Evolutionary conservation across 2,329 filamentous ascomycete genomes (phyloP), one percentile per base, ranked within the genome.

Genomic region (Pseudogymnoascus sp.): DNA sequence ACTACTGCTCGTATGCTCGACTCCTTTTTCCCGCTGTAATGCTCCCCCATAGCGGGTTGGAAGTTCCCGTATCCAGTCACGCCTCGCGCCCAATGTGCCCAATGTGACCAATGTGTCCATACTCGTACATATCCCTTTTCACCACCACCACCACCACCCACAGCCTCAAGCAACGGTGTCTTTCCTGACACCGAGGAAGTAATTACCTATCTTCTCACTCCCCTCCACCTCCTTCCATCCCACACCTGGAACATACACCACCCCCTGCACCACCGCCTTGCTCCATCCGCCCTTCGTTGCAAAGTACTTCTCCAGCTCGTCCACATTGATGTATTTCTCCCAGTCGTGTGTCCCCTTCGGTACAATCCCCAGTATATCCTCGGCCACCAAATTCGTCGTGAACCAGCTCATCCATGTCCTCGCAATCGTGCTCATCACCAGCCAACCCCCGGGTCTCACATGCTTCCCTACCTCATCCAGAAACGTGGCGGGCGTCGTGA

Each of bases 281-380:
- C 79, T 81, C 88, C 88, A 93, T 1, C 77, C 80, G 64, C 77
- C 75, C 67, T 78, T 78, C 62, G 74, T 76, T 61, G 78, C 74
- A 67, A 88, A 83, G 73, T 83, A 80, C 1, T 74, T 76, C 68
- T 82, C 78, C 71, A 96, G 74, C 80, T 97, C 93, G 12, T 84
- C 80, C 66, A 90, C 89, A 72, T 97, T 95, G 68, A 99, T 88
- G 77, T 97, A 99, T 78, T 97, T 96, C 66, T 82, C 81, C 95
- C 95, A 99, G 74, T 97, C 92, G 77, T 99, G 95, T 55, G 95
- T 99, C 1, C 95, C 95, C 67, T 84, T 85, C 8, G 95, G 95
- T 63, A 99, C 95, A 65, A 97, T 91, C 4, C 90, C 81, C 73
- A 96, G 70, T 63, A 97, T 73, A 77, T 95, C 90, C 78, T 99